Base-by-base conservation (phyloP, 2,329 filamentous ascomycete species). In the Tetracladium maxilliforme region DNA sequence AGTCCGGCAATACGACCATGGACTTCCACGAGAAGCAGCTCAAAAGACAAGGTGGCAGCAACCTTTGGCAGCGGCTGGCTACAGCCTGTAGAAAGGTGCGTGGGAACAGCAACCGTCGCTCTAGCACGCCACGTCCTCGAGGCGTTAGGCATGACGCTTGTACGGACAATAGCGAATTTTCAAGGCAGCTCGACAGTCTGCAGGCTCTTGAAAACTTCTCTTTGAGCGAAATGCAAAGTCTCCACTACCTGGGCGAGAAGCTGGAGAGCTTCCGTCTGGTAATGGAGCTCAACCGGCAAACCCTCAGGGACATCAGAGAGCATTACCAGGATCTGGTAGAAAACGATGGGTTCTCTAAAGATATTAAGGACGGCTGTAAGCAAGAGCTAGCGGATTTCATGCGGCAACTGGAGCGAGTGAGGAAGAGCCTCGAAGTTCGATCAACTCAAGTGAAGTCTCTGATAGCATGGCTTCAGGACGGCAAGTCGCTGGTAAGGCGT, bases 201-300 rank as follows among this genome's bases (percentile, higher is more conserved):
- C n/a, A n/a, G n/a, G n/a, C n/a, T n/a, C n/a, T n/a, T n/a, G 17
- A 25, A n/a, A 17, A 20, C 3, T 46, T 50, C 19, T 35, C 33
- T 0, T 45, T 52, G 22, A 30, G 21, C 3, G 34, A 47, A 23
- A 25, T 54, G 3, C 48, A 49, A 27, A 14, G 33, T 3, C 33
- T 49, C 2, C 49, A 54, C 16, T 36, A 30, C 17, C 28, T 49
- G 5, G 47, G 52, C 27, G 49, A 52, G n/a, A 47, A 47, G 22
- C 35, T 38, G 5, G 51, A 51, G 16, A 48, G 54, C 24, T 35
- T 40, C 1, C 24, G 43, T 1, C 33, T 48, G 1, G 33, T 48
- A 0, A 26, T 56, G 0, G 39, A 39, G 14, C 23, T 40, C 3
- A 53, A 56, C 26, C 30, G 36, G 3, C 35, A 42, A 7, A 37